Conservation (phyloP, 2,329 filamentous ascomycete species). For the Beauveria medogensis region DNA sequence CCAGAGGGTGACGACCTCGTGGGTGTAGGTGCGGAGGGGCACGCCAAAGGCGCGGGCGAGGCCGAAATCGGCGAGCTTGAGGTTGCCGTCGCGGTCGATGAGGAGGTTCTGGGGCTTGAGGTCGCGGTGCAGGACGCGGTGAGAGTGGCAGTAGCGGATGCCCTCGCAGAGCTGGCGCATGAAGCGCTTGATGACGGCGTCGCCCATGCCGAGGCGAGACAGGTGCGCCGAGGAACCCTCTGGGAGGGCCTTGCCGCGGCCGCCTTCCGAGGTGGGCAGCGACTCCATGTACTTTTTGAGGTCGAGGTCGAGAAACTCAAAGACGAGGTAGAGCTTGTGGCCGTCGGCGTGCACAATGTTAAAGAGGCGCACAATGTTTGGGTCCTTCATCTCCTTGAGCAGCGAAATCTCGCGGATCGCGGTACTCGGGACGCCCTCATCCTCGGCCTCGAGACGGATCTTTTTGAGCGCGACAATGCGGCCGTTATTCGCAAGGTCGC, state of each 20-base stretch:
- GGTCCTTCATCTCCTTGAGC: conserved; percentile 88
- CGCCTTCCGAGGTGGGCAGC: conserved; percentile 74
- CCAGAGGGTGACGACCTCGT: conserved; percentile 93
- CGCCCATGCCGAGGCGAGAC: conserved; percentile 62
- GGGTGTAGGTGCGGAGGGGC: conserved; percentile 82
- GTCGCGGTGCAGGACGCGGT: conserved; percentile 80
- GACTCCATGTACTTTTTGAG: conserved; percentile 96
- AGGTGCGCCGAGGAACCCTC: conserved; percentile 62
- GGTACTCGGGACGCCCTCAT: conserved; percentile 86
- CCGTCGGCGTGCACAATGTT: conserved; percentile 94
- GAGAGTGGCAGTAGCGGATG: conserved; percentile 80
- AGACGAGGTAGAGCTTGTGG: conserved; percentile 89
- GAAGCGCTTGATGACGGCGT: conserved; percentile 83
- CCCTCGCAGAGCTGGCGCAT: conserved; percentile 83
- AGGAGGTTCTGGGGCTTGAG: conserved; percentile 86
- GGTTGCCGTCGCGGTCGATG: conserved; percentile 77
- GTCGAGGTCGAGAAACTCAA: conserved; percentile 85
- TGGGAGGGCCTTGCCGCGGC: conserved; percentile 75
- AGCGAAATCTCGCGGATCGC: conserved; percentile 92
- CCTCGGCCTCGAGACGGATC: conserved; percentile 89
- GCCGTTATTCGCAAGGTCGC: conserved; percentile 71
- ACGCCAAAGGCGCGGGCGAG: conserved; percentile 86
- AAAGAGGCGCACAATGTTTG: conserved; percentile 77
- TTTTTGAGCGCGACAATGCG: conserved; percentile 92
- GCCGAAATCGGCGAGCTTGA: conserved; percentile 87